Evolutionary conservation across 1,284 basidiomycete genomes (phyloP).

Genomic region (Sanghuangporus baumii): DNA sequence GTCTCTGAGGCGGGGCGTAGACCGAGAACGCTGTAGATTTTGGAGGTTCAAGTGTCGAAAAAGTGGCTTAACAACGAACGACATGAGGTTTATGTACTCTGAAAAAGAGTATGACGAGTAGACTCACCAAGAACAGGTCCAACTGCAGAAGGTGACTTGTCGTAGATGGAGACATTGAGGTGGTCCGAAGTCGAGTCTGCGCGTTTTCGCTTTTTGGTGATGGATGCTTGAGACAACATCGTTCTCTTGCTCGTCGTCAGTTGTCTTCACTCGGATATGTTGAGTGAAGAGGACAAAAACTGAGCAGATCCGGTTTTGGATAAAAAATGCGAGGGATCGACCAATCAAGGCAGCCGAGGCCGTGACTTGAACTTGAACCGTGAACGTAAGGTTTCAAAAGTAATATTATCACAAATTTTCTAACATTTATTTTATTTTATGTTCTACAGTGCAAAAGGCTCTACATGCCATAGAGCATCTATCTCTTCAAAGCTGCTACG

Average conservation of each 20-base stretch:
- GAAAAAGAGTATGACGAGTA: constrained; percentile 17
- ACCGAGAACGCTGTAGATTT: constrained; percentile 59
- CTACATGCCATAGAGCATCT: not conserved
- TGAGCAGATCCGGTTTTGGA: no score
- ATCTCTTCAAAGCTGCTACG: not conserved
- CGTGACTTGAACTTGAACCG: not conserved
- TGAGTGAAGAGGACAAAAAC: not conserved
- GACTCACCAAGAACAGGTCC: constrained; percentile 72
- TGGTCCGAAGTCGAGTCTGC: constrained; percentile 26
- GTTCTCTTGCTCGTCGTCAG: not conserved
- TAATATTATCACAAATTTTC: not conserved
- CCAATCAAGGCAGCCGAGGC: not conserved
- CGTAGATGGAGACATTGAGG: constrained; percentile 42
- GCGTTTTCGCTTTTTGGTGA: constrained; percentile 59
- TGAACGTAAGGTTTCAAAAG: not conserved
- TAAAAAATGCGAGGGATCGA: not conserved
- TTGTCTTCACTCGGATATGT: not conserved
- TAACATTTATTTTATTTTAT: not conserved
- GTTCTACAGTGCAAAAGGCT: not conserved
- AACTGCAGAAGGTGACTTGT: constrained; percentile 39
- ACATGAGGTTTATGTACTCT: not conserved
- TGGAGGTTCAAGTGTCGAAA: constrained; percentile 64
- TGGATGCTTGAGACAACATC: not conserved
- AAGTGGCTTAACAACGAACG: constrained; percentile 53
- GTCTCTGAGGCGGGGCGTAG: constrained; percentile 34